These are phyloP conservation scores for Penicillium griseofulvum DNA, from an alignment of 2,329 filamentous ascomycete genomes.

Conservation along the genomic window DNA sequence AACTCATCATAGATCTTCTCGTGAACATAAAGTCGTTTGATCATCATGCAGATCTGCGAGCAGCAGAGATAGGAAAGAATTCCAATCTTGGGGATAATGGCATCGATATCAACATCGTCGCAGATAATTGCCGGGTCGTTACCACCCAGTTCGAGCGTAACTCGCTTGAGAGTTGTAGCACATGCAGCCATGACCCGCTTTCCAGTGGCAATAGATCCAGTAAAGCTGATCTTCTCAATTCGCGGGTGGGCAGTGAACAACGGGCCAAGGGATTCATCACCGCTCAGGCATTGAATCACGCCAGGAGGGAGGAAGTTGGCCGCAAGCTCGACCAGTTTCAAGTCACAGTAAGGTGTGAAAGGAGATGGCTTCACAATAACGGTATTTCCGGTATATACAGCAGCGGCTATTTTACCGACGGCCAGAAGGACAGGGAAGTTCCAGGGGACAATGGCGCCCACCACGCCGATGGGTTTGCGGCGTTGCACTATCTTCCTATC, in stretches of 20 bases:
- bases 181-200: conserved; percentile 52
- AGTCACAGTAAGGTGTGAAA: conserved; percentile 53
- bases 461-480: conserved; percentile 41
- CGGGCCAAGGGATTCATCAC: conserved; percentile 55
- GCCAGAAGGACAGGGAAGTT: conserved; percentile 50
- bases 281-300: conserved; percentile 57
- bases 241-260: conserved; percentile 54
- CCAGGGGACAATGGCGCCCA: conserved; percentile 60
- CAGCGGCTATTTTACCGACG: conserved; percentile 51
- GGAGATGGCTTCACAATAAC: conserved; percentile 56
- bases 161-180: conserved; percentile 53
- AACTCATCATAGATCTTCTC: conserved; percentile 59
- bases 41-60: conserved; percentile 56
- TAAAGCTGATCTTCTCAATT: conserved; percentile 60
- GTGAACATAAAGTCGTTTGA: conserved; percentile 62
- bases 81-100: conserved; percentile 47
- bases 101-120: conserved; percentile 52
- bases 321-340: conserved; percentile 54
- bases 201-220: conserved; percentile 54
- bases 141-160: conserved; percentile 55
- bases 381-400: conserved; percentile 54
- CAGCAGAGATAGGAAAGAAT: conserved; percentile 53
- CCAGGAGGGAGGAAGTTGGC: conserved; percentile 53
- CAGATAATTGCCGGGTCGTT: conserved; percentile 57
- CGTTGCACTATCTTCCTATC: conserved; percentile 33